A percentile compares a stretch with the other conserved stretches of the same genome.
Evolutionary conservation across 257 asterid genomes (phyloP).

Genomic region (Misopates orontium): DNA sequence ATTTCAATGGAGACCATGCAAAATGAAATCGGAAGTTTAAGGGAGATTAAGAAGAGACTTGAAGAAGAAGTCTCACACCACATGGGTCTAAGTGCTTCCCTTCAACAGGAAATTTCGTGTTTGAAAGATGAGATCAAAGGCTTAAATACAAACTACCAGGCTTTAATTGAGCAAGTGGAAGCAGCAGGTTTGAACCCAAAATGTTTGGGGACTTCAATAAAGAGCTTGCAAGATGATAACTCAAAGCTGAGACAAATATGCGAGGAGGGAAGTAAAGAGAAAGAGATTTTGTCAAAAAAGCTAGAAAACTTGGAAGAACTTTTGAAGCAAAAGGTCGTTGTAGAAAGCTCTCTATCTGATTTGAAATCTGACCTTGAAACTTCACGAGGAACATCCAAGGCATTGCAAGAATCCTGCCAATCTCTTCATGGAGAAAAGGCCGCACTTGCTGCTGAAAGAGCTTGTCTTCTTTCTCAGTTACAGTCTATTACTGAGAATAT

Average conservation of each 20-base stretch:
- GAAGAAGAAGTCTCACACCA: slow-evolving; percentile 72
- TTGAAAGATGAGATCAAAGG: slow-evolving; percentile 73
- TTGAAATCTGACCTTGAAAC: slow-evolving; percentile 60
- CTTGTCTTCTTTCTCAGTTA: slow-evolving; percentile 70
- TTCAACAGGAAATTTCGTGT: slow-evolving; percentile 56
- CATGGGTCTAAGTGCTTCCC: slow-evolving; percentile 44
- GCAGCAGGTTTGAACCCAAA: slow-evolving; percentile 60
- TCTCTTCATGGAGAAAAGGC: slow-evolving; percentile 59
- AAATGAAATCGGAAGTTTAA: slow-evolving; percentile 59
- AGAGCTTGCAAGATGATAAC: slow-evolving; percentile 63
- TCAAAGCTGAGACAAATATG: slow-evolving; percentile 46
- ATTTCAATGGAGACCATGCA: slow-evolving; percentile 61
- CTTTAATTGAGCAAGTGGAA: slow-evolving; percentile 65
- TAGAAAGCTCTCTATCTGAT: slow-evolving; percentile 57
- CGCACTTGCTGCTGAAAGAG: slow-evolving; percentile 72
- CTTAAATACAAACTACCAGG: slow-evolving; percentile 53
- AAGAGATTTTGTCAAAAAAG: slow-evolving; percentile 54
- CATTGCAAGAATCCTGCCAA: slow-evolving; percentile 60
- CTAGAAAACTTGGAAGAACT: slow-evolving; percentile 62
- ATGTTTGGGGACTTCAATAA: slow-evolving; percentile 45
- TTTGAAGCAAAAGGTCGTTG: slow-evolving; percentile 42
- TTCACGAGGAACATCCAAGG: slow-evolving; percentile 44
- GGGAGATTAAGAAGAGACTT: slow-evolving; percentile 68
- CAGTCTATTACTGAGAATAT: slow-evolving; percentile 68
- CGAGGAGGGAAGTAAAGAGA: slow-evolving; percentile 54